Evolutionary conservation across 805 yeast genomes (phyloP).

Genomic region (Metschnikowia dekortorum): DNA sequence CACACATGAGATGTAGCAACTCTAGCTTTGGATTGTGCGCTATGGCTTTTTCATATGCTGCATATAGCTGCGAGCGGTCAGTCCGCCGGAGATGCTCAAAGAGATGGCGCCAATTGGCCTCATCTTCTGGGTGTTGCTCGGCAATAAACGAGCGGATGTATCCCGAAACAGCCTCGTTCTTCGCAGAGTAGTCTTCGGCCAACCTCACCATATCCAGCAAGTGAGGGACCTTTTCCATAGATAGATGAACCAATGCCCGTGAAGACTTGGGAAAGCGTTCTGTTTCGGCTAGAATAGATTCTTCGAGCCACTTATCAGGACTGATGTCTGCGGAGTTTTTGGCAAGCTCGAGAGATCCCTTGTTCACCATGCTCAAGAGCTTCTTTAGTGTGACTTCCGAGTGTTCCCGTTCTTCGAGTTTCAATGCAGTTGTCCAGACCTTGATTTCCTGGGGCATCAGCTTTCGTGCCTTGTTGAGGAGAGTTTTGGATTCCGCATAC

Average conservation of each 20-base stretch:
- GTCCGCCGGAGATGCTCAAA: constrained; percentile 29
- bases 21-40: constrained; percentile 45
- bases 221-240: constrained; percentile 29
- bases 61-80: constrained; percentile 16
- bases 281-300: constrained; percentile 51
- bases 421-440: constrained; percentile 69
- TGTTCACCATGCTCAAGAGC: constrained; percentile 44
- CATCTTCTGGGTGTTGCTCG: constrained; percentile 42
- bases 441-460: constrained; percentile 18
- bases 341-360: constrained; percentile 40
- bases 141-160: constrained; percentile 46
- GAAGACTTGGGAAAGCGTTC: constrained; percentile 46
- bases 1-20: constrained; percentile 60
- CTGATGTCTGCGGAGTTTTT: constrained; percentile 22
- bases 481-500: constrained; percentile 46
- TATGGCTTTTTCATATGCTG: constrained; percentile 52
- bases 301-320: constrained; percentile 49
- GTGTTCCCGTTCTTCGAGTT: constrained; percentile 57
- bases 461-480: constrained; percentile 60
- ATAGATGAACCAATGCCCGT: constrained; percentile 46
- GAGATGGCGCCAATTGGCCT: constrained; percentile 47
- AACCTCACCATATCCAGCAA: constrained; percentile 20
- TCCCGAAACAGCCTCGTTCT: constrained; percentile 35
- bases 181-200: constrained; percentile 25
- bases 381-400: constrained; percentile 39